phyloP scores from a whole-genome alignment of 2,329 filamentous ascomycete species.

The Diplodia sapinea region DNA sequence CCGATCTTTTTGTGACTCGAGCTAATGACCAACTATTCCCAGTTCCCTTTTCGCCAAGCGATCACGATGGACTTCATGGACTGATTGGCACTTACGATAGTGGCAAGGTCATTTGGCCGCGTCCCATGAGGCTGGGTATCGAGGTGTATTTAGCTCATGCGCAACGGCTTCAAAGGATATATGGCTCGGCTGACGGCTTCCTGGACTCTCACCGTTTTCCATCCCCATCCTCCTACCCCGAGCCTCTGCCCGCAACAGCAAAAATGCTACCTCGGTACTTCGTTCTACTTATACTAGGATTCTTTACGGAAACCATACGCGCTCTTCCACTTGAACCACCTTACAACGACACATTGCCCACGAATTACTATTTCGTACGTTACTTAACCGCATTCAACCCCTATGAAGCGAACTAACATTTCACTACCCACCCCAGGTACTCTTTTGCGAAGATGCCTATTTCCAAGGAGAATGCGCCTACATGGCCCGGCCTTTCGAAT shows the following conservation, averaged over 20 bases:
- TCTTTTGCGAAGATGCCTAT: conserved; percentile 16
- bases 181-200: not conserved
- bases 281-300: not conserved
- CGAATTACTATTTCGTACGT: conserved; percentile 1
- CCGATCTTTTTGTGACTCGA: not conserved
- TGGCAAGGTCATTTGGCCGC: not conserved
- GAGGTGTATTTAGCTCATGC: not conserved
- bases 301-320: too few relatives aligned
- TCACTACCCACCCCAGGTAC: not conserved
- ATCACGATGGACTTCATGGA: too few relatives aligned
- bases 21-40: not conserved
- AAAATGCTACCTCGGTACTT: not conserved
- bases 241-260: not conserved
- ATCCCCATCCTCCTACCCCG: not conserved
- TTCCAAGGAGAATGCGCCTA: conserved; percentile 20
- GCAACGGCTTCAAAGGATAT: not conserved
- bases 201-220: not conserved
- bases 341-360: not conserved
- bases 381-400: too few relatives aligned
- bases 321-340: not conserved
- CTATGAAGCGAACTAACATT: not conserved
- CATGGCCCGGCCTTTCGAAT: not conserved
- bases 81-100: not conserved
- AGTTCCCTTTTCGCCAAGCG: not conserved
- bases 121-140: not conserved